A percentile compares a stretch with the other conserved stretches of the same genome.
Evolutionary conservation across 108 stramenopile genomes (phyloP).

Genomic region (Nannochloropsis salina): DNA sequence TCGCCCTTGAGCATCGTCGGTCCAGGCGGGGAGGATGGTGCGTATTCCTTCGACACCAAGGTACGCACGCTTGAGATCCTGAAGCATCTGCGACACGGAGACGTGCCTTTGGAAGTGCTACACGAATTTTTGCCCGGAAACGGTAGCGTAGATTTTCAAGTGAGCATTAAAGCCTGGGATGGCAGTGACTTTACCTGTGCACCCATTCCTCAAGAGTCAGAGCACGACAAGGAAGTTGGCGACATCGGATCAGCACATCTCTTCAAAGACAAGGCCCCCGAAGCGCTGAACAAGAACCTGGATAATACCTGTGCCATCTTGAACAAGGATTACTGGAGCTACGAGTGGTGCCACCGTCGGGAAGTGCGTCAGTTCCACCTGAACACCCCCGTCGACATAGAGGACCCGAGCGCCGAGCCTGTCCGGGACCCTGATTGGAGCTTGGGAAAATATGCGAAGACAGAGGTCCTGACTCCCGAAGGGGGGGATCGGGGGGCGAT

Average conservation of each 20-base stretch:
- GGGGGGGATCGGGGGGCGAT: not conserved
- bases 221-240: not conserved
- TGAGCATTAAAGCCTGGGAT: not conserved
- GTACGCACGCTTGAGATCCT: constrained; percentile 17
- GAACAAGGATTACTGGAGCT: not conserved
- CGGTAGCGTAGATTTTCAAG: not conserved
- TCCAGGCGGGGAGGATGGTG: not conserved
- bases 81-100: not conserved
- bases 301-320: not conserved
- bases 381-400: not conserved
- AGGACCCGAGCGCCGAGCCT: not conserved
- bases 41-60: constrained; percentile 17
- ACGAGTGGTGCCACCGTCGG: constrained; percentile 19
- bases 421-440: not conserved
- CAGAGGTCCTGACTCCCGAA: not conserved
- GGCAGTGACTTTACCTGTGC: constrained; percentile 6
- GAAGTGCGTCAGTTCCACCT: not conserved
- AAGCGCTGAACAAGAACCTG: not conserved
- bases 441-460: not conserved
- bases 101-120: not conserved
- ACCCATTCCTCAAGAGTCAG: not conserved
- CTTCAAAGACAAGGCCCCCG: not conserved
- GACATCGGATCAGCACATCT: not conserved
- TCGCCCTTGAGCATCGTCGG: not conserved
- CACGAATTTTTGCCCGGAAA: not conserved